A percentile compares a stretch with the other conserved stretches of the same genome.
Evolutionary conservation across 371 early-diverging fungal genomes (phyloP).

Genomic region (Haplosporangium sp.): DNA sequence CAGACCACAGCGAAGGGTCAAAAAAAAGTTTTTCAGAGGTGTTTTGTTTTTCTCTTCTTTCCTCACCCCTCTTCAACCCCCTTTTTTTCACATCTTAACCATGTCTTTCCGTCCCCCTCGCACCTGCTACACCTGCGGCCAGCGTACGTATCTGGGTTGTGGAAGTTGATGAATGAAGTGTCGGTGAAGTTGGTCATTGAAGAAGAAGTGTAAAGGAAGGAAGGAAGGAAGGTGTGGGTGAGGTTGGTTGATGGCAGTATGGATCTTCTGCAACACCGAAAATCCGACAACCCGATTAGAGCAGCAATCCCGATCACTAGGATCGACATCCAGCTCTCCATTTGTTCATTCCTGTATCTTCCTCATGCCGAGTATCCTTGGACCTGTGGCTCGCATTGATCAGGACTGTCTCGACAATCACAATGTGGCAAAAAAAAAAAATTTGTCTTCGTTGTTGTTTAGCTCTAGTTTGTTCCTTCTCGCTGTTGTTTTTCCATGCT

Average conservation of each 20-base stretch:
- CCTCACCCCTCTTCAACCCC: slow-evolving; percentile 11
- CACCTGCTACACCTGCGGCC: slow-evolving; percentile 55
- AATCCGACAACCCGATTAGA: no score
- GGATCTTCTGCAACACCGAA: background rate
- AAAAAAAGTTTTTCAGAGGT: slow-evolving; percentile 12
- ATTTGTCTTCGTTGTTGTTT: no score
- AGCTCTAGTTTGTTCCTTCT: slow-evolving; percentile 10
- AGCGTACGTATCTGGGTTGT: slow-evolving; percentile 45
- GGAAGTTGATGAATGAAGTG: slow-evolving; percentile 14
- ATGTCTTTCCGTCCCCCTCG: slow-evolving; percentile 55
- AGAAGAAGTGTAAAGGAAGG: background rate
- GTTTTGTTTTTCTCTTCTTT: slow-evolving; percentile 14
- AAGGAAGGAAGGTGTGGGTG: slow-evolving; percentile 6
- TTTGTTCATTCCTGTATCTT: no score
- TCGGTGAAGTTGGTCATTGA: slow-evolving; percentile 6
- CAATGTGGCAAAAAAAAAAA: no score
- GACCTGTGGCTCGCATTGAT: no score
- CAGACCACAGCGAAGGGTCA: no score
- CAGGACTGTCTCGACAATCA: no score
- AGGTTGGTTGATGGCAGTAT: background rate
- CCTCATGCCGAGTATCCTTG: no score
- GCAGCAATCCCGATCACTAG: no score
- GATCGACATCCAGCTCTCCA: no score
- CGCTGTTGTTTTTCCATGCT: background rate
- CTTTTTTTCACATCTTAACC: background rate